phyloP scores from a whole-genome alignment of 2,329 filamentous ascomycete genomes.

The Trichoderma gracile region DNA sequence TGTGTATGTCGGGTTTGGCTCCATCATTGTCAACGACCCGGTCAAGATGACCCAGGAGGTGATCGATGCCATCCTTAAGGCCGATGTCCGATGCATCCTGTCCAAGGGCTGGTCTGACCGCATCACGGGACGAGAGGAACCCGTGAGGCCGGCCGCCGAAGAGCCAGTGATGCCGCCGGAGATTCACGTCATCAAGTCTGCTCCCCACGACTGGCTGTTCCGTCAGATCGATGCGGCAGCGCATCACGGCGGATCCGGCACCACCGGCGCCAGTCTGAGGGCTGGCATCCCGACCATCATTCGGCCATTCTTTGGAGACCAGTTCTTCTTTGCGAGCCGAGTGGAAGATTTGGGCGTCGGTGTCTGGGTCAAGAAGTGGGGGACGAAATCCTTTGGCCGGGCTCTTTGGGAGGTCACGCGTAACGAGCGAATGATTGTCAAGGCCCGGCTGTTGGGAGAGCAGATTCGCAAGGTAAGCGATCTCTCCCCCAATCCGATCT shows the following conservation, averaged over 20 bases:
- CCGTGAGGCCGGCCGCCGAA: conserved; percentile 53
- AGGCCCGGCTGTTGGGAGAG: conserved; percentile 78
- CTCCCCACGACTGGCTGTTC: conserved; percentile 97
- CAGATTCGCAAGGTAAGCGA: conserved; percentile 78
- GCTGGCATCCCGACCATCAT: conserved; percentile 93
- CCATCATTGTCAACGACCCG: conserved; percentile 89
- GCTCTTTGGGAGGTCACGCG: conserved; percentile 91
- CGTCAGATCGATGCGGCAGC: conserved; percentile 88
- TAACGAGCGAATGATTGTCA: conserved; percentile 86
- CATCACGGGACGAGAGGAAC: conserved; percentile 50
- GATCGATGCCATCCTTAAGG: conserved; percentile 84
- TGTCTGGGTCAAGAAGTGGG: conserved; percentile 84
- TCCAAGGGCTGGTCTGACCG: conserved; percentile 98
- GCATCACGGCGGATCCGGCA: conserved; percentile 93
- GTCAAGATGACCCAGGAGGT: conserved; percentile 88
- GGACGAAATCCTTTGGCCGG: conserved; percentile 78
- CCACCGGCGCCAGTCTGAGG: conserved; percentile 87
- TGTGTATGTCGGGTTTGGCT: conserved; percentile 96
- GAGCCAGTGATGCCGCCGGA: conserved; percentile 71
- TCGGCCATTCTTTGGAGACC: conserved; percentile 95
- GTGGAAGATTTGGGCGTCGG: conserved; percentile 94
- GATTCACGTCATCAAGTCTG: conserved; percentile 84
- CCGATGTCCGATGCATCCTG: conserved; percentile 90
- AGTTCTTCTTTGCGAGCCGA: conserved; percentile 90
- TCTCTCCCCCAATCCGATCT: neutral